These are phyloP conservation scores for Gardenia jasminoides DNA, from an alignment of 257 asterid species.

Conservation along the genomic window DNA sequence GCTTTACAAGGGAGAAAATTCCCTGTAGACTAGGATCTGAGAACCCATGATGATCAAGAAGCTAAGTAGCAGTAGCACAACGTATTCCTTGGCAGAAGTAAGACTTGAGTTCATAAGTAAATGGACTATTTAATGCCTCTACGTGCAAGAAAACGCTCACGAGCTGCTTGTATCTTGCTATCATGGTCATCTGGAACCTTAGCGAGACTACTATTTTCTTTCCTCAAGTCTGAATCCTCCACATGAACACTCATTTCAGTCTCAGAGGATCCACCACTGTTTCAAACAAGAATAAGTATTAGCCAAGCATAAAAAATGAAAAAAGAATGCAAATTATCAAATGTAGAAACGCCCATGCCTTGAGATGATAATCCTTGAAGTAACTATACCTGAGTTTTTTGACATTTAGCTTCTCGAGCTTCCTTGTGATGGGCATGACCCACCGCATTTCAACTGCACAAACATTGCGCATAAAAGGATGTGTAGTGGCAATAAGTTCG, in stretches of 20 bases:
- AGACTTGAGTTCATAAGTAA: no score
- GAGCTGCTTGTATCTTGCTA: conserved; percentile 42
- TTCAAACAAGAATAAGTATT: conserved; percentile 14
- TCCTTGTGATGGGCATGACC: conserved; percentile 68
- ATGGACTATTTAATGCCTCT: conserved; percentile 10
- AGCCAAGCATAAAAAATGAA: conserved; percentile 8
- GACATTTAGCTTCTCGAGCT: conserved; percentile 63
- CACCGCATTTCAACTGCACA: conserved; percentile 83
- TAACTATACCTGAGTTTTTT: conserved; percentile 60
- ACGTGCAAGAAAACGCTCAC: conserved; percentile 45
- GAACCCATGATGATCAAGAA: no score
- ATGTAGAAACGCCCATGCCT: not conserved
- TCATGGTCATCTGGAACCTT: conserved; percentile 32
- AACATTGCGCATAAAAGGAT: conserved; percentile 86
- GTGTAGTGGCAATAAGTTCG: conserved; percentile 76
- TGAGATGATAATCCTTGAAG: not conserved
- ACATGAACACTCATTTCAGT: conserved; percentile 32
- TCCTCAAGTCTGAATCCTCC: conserved; percentile 27
- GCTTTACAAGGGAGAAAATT: no score
- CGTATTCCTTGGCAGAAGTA: no score
- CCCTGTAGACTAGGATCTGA: no score
- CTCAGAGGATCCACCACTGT: conserved; percentile 53
- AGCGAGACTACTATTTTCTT: conserved; percentile 27
- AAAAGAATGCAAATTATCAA: not conserved
- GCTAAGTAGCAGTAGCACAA: no score